Percentiles rank a stretch among this genome's conserved stretches.
phyloP scores from a whole-genome alignment of 2,329 filamentous ascomycete species.

The Colletotrichum truncatum region DNA sequence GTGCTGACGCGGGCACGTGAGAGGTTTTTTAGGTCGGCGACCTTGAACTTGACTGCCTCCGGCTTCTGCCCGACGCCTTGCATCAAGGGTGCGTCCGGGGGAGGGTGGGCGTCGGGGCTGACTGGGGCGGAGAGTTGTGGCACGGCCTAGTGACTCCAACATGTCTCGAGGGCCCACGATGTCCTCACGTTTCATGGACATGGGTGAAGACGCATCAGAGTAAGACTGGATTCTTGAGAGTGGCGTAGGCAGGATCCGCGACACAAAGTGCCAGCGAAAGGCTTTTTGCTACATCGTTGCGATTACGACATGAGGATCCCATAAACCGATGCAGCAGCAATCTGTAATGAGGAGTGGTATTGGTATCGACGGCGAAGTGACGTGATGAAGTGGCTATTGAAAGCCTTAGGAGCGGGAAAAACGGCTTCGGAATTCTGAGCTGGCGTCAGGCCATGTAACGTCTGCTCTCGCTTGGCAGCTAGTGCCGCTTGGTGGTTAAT shows the following conservation, averaged over 20 bases:
- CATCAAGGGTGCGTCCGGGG: neutral
- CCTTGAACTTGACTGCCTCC: neutral
- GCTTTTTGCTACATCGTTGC: neutral
- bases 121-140: constrained; percentile 1
- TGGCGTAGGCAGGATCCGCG: neutral
- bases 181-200: constrained; percentile 7
- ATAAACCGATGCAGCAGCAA: neutral
- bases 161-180: constrained; percentile 13
- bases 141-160: neutral
- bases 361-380: neutral
- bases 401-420: neutral
- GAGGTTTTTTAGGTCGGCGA: neutral
- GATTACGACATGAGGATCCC: neutral
- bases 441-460: neutral
- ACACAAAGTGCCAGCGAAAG: constrained; percentile 2
- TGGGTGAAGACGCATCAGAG: constrained; percentile 3
- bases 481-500: constrained; percentile 5
- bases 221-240: neutral
- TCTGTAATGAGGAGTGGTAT: neutral
- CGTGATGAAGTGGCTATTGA: neutral
- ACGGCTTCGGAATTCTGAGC: neutral
- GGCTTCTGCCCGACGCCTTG: constrained; percentile 7
- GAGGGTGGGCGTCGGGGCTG: neutral
- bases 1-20: neutral
- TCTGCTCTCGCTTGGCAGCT: constrained; percentile 9